Evolutionary conservation across 352 stramenopile genomes (phyloP).

Genomic region (Thalassiosira exigua): DNA sequence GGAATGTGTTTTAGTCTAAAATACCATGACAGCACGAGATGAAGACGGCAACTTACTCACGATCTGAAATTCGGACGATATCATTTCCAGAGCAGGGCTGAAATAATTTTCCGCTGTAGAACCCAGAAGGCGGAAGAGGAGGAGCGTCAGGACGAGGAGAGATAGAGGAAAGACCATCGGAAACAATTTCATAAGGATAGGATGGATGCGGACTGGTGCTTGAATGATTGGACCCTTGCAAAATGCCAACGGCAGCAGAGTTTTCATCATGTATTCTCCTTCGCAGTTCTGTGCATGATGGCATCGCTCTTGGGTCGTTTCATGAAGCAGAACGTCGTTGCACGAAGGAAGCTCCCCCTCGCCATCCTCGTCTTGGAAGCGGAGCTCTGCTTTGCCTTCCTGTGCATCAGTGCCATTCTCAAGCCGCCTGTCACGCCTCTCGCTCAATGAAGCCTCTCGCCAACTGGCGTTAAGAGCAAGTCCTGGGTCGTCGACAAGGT

Average conservation of each 20-base stretch:
- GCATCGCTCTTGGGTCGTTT: slow-evolving; percentile 24
- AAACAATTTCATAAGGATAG: background rate
- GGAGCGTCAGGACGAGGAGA: slow-evolving; percentile 28
- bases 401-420: background rate
- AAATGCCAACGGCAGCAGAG: slow-evolving; percentile 30
- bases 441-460: too few species aligned
- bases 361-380: too few species aligned
- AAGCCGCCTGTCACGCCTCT: background rate
- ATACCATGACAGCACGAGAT: too few species aligned
- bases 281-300: slow-evolving; percentile 32
- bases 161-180: slow-evolving; percentile 23
- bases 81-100: slow-evolving; percentile 49
- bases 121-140: slow-evolving; percentile 86
- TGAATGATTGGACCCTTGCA: slow-evolving; percentile 18
- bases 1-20: too few species aligned
- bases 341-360: slow-evolving; percentile 12
- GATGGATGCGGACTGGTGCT: background rate
- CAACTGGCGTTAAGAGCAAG: too few species aligned
- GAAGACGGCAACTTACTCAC: too few species aligned
- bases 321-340: slow-evolving; percentile 31
- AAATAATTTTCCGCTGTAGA: slow-evolving; percentile 93
- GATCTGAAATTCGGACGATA: slow-evolving; percentile 86
- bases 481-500: too few species aligned
- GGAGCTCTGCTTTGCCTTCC: background rate
- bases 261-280: slow-evolving; percentile 33